These are phyloP conservation scores for Pachyrhizus erosus DNA, from an alignment of 306 rosid species.

Conservation along the genomic window DNA sequence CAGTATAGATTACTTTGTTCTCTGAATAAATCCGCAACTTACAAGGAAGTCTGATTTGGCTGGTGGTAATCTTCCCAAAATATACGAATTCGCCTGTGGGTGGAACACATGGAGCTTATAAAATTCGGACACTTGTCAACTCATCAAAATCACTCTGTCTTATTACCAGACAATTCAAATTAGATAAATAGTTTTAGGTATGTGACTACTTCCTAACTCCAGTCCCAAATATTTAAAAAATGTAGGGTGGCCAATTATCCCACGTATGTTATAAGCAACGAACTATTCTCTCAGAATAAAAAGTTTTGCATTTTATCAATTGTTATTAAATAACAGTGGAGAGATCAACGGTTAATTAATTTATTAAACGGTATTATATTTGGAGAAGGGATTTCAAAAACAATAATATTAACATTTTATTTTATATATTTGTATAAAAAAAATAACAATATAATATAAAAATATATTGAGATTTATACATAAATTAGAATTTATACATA, in stretches of 20 bases:
- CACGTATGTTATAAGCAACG: slow-evolving; percentile 3
- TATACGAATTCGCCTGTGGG: neutral
- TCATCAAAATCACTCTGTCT: slow-evolving; percentile 36
- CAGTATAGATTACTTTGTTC: slow-evolving; percentile 23
- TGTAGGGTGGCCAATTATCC: neutral
- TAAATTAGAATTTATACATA: neutral
- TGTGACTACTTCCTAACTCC: slow-evolving; percentile 44
- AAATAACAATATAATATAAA: no score
- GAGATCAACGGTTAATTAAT: slow-evolving; percentile 37
- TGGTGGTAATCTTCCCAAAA: slow-evolving; percentile 6
- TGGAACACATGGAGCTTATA: neutral
- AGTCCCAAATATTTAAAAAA: neutral
- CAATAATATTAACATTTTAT: neutral
- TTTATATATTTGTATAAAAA: no score
- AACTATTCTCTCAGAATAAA: neutral
- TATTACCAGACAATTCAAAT: slow-evolving; percentile 36
- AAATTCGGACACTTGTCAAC: neutral
- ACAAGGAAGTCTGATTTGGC: neutral
- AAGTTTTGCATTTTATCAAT: no score
- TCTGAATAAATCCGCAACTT: neutral
- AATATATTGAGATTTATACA: neutral
- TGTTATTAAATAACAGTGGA: no score
- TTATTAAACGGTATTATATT: neutral
- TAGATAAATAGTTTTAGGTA: slow-evolving; percentile 33
- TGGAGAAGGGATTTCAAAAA: neutral